phyloP scores from a whole-genome alignment of 2,329 filamentous ascomycete genomes.

The Pezicula neosporulosa region DNA sequence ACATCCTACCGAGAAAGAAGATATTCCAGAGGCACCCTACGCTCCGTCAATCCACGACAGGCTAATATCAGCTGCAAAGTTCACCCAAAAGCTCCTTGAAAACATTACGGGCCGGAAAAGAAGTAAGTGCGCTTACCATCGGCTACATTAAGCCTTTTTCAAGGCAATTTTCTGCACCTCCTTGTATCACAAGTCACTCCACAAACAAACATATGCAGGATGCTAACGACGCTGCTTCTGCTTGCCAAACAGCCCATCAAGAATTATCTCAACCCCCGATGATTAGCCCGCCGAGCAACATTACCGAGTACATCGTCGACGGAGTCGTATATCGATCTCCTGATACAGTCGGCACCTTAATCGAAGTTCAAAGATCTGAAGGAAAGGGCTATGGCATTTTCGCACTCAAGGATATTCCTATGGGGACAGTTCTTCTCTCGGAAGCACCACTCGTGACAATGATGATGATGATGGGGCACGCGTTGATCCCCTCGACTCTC shows the following conservation, averaged over 20 bases:
- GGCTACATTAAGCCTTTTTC: neutral
- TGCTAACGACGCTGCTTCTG: neutral
- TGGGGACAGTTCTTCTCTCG: slow-evolving; percentile 15
- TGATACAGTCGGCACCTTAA: slow-evolving; percentile 16
- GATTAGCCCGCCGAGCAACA: neutral
- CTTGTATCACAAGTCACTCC: too few relatives aligned
- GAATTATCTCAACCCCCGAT: slow-evolving; percentile 1
- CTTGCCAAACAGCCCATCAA: neutral
- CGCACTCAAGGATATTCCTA: slow-evolving; percentile 13
- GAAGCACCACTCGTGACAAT: slow-evolving; percentile 19
- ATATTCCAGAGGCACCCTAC: too few relatives aligned
- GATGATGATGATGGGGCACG: slow-evolving; percentile 12
- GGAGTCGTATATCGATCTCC: slow-evolving; percentile 8
- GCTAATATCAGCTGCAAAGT: too few relatives aligned
- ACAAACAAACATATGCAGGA: too few relatives aligned
- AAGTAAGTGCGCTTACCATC: neutral
- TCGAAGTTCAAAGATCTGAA: slow-evolving; percentile 13
- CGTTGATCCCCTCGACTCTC: slow-evolving; percentile 10
- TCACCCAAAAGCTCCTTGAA: neutral
- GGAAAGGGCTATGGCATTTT: slow-evolving; percentile 20
- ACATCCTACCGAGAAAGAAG: too few relatives aligned
- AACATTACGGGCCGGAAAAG: neutral
- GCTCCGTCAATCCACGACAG: too few relatives aligned
- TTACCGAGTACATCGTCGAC: neutral
- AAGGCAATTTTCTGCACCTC: neutral